These are phyloP conservation scores for Wickerhamiella cacticola DNA, from an alignment of 805 yeast genomes.

Conservation along the genomic window DNA sequence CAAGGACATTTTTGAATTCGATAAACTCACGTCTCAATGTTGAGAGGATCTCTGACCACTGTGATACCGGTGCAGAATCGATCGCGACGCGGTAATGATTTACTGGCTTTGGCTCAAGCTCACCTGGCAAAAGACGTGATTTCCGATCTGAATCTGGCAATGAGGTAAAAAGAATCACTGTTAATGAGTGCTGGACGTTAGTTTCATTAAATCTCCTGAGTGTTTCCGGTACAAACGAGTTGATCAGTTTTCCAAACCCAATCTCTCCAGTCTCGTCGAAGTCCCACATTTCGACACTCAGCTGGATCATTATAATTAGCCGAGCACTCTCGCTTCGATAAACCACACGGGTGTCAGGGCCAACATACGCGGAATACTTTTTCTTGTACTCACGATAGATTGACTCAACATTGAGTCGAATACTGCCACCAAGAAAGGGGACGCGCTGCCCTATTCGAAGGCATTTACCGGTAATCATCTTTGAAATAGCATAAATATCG, in stretches of 20 bases:
- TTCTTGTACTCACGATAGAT: slow-evolving; percentile 58
- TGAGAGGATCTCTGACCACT: slow-evolving; percentile 90
- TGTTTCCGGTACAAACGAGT: slow-evolving; percentile 81
- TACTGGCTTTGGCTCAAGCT: slow-evolving; percentile 49
- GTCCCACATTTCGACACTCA: slow-evolving; percentile 95
- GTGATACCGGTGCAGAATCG: slow-evolving; percentile 77
- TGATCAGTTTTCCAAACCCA: slow-evolving; percentile 81
- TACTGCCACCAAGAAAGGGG: slow-evolving; percentile 42
- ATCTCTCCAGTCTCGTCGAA: slow-evolving; percentile 95
- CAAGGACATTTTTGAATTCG: slow-evolving; percentile 60
- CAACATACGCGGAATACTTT: slow-evolving; percentile 63
- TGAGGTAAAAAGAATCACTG: slow-evolving; percentile 78
- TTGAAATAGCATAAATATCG: slow-evolving; percentile 80
- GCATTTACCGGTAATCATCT: slow-evolving; percentile 49
- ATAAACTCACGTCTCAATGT: slow-evolving; percentile 74
- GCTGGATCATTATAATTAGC: slow-evolving; percentile 69
- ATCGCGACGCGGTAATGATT: slow-evolving; percentile 91
- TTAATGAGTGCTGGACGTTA: slow-evolving; percentile 81
- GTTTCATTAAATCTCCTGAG: slow-evolving; percentile 77
- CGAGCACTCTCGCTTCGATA: slow-evolving; percentile 88
- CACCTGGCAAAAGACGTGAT: slow-evolving; percentile 47
- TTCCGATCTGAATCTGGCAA: slow-evolving; percentile 38
- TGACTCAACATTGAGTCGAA: slow-evolving; percentile 52
- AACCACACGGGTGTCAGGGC: slow-evolving; percentile 59
- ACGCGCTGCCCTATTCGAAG: slow-evolving; percentile 55